Evolutionary conservation across 129 eudicot species (phyloP), one percentile per base, ranked within the genome.

Genomic region (Daucus carota): DNA sequence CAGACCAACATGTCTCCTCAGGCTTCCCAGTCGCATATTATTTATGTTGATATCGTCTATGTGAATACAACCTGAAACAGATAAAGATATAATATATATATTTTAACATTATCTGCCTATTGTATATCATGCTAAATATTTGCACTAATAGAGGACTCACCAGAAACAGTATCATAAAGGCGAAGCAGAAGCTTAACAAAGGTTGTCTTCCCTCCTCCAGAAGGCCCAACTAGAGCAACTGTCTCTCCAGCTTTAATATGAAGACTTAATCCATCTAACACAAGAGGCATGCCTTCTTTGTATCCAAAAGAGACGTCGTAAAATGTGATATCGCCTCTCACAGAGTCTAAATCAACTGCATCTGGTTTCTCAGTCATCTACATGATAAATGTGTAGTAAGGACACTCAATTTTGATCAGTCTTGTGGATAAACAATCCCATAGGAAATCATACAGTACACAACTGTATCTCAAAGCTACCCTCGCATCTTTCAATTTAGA

Each of bases 141-240:
- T 22, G 14, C 69, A 73, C 3, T 43, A 65, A 57, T 54, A 73
- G 31, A 74, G 4, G 70, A 46, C 87, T 77, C 79, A 89, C 99
- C 97, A 75, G 68, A 81, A 75, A 86, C 76, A 80, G 97, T 93
- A 87, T 95, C 92, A 81, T 95, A 91, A 57, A 95, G 90, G 72
- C 99, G 97, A 84, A 95, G 94, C 65, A 95, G 96, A 54, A 95
- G 89, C 82, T 95, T 95, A 18, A 82, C 90, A 59, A 91, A 84
- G 41, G 99, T 91, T 14, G 96, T 86, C 82, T 95, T 95, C 76
- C 99, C 99, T n/a, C 99, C 99, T 74, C 99, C 99, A 0, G 99
- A 95, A 45, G 97, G 96, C 63, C 99, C 99, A 78, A 91, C 90
- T 75, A 95, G 86, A 80, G 99, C 97, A 81, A 91, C 86, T 0